Percentiles rank a stretch among this genome's conserved stretches.
phyloP scores from a whole-genome alignment of 768 basidiomycete genomes.

The Macrolepiota fuliginosa region DNA sequence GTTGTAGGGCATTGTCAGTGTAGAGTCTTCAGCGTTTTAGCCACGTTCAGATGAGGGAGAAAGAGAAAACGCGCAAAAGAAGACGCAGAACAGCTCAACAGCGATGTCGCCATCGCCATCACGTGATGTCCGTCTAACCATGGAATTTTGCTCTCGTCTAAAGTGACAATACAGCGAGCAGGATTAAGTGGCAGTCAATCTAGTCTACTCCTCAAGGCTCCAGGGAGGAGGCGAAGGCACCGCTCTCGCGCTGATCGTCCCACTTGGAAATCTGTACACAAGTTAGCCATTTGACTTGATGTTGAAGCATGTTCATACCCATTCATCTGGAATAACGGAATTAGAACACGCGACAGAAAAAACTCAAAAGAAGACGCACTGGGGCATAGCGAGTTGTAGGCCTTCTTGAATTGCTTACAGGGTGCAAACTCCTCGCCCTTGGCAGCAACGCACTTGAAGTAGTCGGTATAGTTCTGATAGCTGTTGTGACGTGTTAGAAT shows the following conservation, averaged over 20 bases:
- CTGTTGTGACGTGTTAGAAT: conserved; percentile 32
- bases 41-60: not conserved
- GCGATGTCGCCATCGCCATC: conserved; percentile 18
- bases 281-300: conserved; percentile 11
- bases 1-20: not conserved
- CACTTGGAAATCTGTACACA: conserved; percentile 71
- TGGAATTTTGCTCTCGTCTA: not conserved
- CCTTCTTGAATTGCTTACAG: conserved; percentile 97
- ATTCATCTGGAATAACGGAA: conserved; percentile 64
- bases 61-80: not conserved
- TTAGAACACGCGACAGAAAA: not conserved
- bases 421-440: conserved; percentile 99
- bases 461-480: conserved; percentile 97
- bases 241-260: conserved; percentile 93
- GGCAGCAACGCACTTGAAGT: conserved; percentile 95
- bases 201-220: conserved; percentile 43
- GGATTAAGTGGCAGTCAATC: not conserved
- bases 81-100: not conserved
- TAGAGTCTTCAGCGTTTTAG: not conserved
- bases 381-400: conserved; percentile 95
- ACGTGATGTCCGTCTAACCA: conserved; percentile 11
- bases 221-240: conserved; percentile 89
- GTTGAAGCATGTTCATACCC: conserved; percentile 51
- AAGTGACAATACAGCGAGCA: not conserved
- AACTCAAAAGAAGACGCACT: conserved; percentile 61